Evolutionary conservation across 768 basidiomycete genomes (phyloP), one percentile per base, ranked within the genome.

Genomic region (Podaxis sp.): DNA sequence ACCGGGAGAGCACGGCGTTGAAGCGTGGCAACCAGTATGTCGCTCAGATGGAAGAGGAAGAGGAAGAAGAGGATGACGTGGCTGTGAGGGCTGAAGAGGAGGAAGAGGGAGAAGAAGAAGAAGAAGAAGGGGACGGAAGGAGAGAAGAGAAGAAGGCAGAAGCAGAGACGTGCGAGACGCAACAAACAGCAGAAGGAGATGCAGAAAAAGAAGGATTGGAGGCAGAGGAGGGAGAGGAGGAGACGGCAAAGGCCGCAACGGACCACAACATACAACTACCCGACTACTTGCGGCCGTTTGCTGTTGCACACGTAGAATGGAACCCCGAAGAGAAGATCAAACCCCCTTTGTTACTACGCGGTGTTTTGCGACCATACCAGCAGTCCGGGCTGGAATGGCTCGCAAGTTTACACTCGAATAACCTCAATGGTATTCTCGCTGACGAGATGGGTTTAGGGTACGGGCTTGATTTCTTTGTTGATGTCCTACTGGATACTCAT

Each of bases 361-460:
- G 95, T 1, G 84, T 84, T 41, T 78, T 99, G 51, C 88, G 95
- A 17, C 94, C 94, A 8, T 99, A 98, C 70, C 96, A 99, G 71
- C 88, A 96, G 54, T 83, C 91, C 3, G 96, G 96, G 0, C 75
- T 97, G 55, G 94, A 98, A 72, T 98, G 96, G 96, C 86, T 97
- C 47, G 90, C 93, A 4, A 91, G 88, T 69, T 77, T 96, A 60
- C 94, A 96, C 71, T 78, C 79, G 41, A 93, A 93, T 66, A 86
- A 88, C 66, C 67, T 91, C 47, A 93, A 94, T 66, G 91, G 91
- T 0, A 93, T 94, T 54, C 76, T 94, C 46, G 93, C 94, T 1
- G 95, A 96, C 69, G 94, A 96, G 74, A 96, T 97, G 94, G 95
- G 94, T 49, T 75, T 96, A 6, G 94, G 94, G 93, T 96, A 69